Evolutionary conservation across 495 filamentous ascomycete species (phyloP), one percentile per base, ranked within the genome.

Genomic region (Collariella sp.): DNA sequence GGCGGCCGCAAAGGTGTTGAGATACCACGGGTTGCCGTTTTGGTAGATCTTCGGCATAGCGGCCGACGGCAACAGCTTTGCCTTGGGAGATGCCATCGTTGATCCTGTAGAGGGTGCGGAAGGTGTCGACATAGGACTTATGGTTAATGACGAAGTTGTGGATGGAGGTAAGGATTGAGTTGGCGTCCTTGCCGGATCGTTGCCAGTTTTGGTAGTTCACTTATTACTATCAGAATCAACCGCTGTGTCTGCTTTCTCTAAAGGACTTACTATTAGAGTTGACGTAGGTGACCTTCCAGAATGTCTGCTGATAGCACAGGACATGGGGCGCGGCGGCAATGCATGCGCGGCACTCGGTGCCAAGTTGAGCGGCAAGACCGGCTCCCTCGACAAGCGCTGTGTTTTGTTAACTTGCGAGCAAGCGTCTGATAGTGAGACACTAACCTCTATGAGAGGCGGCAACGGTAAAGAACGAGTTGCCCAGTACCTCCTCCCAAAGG

Each of bases 31-130:
- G 66, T 85, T 83, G 18, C 81, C 83, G 45, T 78, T 77, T 60
- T 82, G 80, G 60, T 87, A 89, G 3, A 55, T 88, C 85, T 59
- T 87, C 84, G 2, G 82, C 63, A 61, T 89, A 89, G 19, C 86
- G 67, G 41, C 86, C 86, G 9, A 86, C 73, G 13, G 84, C 81
- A 19, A 82, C 76, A 5, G 81, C 81, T 11, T 67, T 61, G 12
- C 79, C 77, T 10, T 72, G 61, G 18, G 70, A 11, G 20, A 71
- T 67, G 9, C 73, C 75, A 2, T 61, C 59, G 70, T 86, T 86
- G 61, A 86, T 67, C n/a, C 61, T 53, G 61, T 84, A 86, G 38
- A 80, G 59, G 7, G 68, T 65, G 11, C 83, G 75, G 72, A 87
- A 86, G 3, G 80, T 79, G 59, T 86, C 81, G 5, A 80, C 77